phyloP scores from a whole-genome alignment of 2,329 filamentous ascomycete species.

The Paecilomyces dactylethromorphus region DNA sequence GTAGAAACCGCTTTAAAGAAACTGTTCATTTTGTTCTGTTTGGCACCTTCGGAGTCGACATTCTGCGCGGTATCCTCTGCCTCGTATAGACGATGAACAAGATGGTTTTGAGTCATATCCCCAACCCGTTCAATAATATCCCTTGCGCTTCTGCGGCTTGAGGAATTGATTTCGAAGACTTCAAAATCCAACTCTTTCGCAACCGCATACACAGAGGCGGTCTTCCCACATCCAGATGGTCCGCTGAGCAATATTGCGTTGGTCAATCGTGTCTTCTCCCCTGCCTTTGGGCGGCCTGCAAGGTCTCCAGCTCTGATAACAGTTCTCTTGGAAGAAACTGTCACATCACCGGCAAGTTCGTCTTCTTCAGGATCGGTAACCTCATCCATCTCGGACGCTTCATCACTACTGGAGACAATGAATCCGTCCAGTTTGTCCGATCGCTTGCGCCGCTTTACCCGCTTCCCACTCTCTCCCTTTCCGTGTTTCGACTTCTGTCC shows the following conservation, averaged over 20 bases:
- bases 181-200: slow-evolving; percentile 90
- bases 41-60: slow-evolving; percentile 48
- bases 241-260: slow-evolving; percentile 88
- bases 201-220: slow-evolving; percentile 82
- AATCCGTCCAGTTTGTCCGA: slow-evolving; percentile 71
- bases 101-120: slow-evolving; percentile 93
- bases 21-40: slow-evolving; percentile 70
- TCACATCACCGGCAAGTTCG: slow-evolving; percentile 33
- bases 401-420: slow-evolving; percentile 71
- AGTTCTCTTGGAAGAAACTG: slow-evolving; percentile 30
- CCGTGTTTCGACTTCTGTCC: slow-evolving; percentile 16
- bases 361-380: slow-evolving; percentile 54
- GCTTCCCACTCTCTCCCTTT: slow-evolving; percentile 20
- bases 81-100: slow-evolving; percentile 56
- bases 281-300: slow-evolving; percentile 24
- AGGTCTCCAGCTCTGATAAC: slow-evolving; percentile 36
- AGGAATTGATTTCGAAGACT: slow-evolving; percentile 88
- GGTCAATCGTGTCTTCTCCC: slow-evolving; percentile 47
- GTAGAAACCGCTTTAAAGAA: slow-evolving; percentile 64
- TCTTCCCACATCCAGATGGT: slow-evolving; percentile 86
- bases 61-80: slow-evolving; percentile 15
- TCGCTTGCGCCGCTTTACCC: slow-evolving; percentile 59
- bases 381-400: slow-evolving; percentile 63
- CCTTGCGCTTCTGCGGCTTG: slow-evolving; percentile 75
- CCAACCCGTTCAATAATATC: slow-evolving; percentile 89